phyloP scores from a whole-genome alignment of 495 filamentous ascomycete genomes.

The Thozetella sp. region DNA sequence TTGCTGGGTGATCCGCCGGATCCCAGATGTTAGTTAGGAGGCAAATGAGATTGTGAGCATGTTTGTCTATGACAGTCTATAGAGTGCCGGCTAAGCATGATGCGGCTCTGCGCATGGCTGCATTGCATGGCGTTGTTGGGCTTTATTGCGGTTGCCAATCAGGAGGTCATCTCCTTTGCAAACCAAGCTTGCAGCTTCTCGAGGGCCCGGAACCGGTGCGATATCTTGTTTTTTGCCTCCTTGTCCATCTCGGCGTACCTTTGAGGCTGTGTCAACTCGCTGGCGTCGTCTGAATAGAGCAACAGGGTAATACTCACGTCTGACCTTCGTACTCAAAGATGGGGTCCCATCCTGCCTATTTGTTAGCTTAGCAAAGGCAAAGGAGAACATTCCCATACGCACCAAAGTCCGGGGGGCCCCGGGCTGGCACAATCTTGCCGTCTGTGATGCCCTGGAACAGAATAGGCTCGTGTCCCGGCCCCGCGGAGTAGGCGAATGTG shows the following conservation, averaged over 20 bases:
- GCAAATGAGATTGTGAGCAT: neutral
- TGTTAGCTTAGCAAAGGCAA: constrained; percentile 4
- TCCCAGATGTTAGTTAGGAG: no score
- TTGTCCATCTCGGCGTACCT: constrained; percentile 95
- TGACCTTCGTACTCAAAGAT: constrained; percentile 93
- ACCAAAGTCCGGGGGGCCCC: constrained; percentile 84
- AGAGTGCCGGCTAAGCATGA: neutral
- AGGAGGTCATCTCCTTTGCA: constrained; percentile 44
- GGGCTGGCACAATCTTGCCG: constrained; percentile 73
- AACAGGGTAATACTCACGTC: constrained; percentile 58
- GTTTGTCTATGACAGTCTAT: constrained; percentile 2
- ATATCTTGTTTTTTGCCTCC: constrained; percentile 87
- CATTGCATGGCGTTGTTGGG: neutral
- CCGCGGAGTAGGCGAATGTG: constrained; percentile 89
- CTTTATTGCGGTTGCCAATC: neutral
- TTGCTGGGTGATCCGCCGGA: neutral
- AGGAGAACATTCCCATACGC: constrained; percentile 28
- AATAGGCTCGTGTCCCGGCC: constrained; percentile 82
- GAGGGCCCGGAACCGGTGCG: constrained; percentile 85
- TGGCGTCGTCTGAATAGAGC: neutral
- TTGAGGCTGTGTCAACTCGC: constrained; percentile 5
- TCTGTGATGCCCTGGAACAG: constrained; percentile 87
- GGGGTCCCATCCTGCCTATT: constrained; percentile 80
- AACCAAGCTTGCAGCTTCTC: constrained; percentile 86
- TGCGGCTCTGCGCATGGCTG: neutral